Conservation (phyloP, 2,329 filamentous ascomycete genomes). For the Talaromyces albobiverticillius region DNA sequence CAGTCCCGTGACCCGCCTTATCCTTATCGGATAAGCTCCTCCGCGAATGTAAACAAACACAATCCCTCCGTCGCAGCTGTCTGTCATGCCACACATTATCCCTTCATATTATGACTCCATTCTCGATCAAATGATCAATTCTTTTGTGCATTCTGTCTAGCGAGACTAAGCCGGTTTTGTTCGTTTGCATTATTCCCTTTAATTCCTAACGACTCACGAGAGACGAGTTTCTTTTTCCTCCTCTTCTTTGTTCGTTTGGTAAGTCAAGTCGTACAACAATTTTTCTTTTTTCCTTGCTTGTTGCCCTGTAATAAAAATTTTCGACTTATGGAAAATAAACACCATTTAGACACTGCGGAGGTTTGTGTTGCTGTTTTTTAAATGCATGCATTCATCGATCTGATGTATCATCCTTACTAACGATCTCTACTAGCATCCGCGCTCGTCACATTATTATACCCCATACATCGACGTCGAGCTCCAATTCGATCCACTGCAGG, state of each 20-base stretch:
- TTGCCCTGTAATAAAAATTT: not conserved
- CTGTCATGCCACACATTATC: too few relatives aligned
- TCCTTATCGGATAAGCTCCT: too few relatives aligned
- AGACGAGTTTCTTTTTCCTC: not conserved
- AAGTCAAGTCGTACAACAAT: not conserved
- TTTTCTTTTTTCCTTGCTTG: not conserved
- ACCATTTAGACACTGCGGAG: slow-evolving; percentile 5
- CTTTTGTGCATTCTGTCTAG: too few relatives aligned
- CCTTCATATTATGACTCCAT: too few relatives aligned
- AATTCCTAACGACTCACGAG: too few relatives aligned
- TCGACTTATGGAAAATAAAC: not conserved
- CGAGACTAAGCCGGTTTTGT: too few relatives aligned
- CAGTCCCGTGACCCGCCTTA: too few relatives aligned
- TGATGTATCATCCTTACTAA: not conserved
- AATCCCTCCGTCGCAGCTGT: too few relatives aligned
- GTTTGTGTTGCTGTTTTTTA: slow-evolving; percentile 7
- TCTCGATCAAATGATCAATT: too few relatives aligned
- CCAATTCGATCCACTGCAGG: slow-evolving; percentile 20
- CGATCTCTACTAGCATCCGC: not conserved
- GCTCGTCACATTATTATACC: not conserved
- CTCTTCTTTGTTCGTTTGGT: not conserved
- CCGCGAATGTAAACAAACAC: too few relatives aligned
- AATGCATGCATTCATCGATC: not conserved
- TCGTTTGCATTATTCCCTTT: too few relatives aligned
- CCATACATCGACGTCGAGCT: slow-evolving; percentile 18